Percentiles rank a stretch among this genome's conserved stretches.
These are phyloP conservation scores for Aspergillus conjunctus DNA, from an alignment of 495 filamentous ascomycete genomes.

Conservation along the genomic window DNA sequence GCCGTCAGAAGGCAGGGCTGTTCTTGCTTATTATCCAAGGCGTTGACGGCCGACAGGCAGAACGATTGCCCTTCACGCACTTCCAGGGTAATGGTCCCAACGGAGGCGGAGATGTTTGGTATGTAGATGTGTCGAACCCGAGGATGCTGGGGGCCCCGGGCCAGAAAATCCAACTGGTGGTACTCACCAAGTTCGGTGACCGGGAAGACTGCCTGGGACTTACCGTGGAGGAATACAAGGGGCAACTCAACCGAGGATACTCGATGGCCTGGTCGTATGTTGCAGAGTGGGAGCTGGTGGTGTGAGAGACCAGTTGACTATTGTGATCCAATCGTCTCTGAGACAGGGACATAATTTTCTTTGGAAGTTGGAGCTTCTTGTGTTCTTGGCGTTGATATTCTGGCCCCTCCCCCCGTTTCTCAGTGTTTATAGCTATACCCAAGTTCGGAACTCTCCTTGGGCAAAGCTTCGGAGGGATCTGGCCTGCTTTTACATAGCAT, in stretches of 20 bases:
- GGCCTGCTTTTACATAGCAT: not conserved
- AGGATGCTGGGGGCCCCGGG: conserved; percentile 68
- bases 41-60: conserved; percentile 64
- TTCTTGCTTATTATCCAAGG: conserved; percentile 68
- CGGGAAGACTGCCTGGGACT: conserved; percentile 68
- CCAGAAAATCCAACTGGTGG: conserved; percentile 62
- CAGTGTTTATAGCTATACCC: no score
- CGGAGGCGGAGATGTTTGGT: conserved; percentile 72
- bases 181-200: conserved; percentile 61
- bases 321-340: not conserved
- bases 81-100: conserved; percentile 42
- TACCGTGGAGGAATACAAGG: conserved; percentile 63
- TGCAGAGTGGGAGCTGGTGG: conserved; percentile 70
- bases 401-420: no score
- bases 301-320: conserved; percentile 25
- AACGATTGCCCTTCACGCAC: conserved; percentile 61
- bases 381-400: no score
- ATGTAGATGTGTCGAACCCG: conserved; percentile 65
- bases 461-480: not conserved
- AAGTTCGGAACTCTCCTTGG: no score
- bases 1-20: conserved; percentile 61
- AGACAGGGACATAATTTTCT: not conserved
- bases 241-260: conserved; percentile 58
- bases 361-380: no score
- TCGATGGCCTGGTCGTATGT: conserved; percentile 65